phyloP scores from a whole-genome alignment of 306 rosid species.

The Parietaria judaica region DNA sequence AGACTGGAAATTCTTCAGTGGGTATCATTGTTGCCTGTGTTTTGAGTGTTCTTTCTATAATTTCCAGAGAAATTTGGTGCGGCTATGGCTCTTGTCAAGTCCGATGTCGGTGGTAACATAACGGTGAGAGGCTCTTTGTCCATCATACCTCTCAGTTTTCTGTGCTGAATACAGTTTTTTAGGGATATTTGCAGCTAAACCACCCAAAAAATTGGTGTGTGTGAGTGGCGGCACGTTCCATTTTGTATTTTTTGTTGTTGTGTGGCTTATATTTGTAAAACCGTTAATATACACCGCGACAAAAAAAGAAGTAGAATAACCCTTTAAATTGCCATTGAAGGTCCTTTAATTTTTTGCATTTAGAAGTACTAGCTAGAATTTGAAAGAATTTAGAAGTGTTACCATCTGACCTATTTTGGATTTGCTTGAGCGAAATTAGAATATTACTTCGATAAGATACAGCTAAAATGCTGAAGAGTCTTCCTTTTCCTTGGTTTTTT shows the following conservation, averaged over 20 bases:
- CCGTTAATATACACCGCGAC: too few relatives aligned
- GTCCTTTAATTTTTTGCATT: too few relatives aligned
- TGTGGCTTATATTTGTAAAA: too few relatives aligned
- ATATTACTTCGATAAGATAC: neutral
- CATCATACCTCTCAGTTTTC: neutral
- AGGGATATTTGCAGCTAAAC: too few relatives aligned
- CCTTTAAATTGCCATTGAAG: too few relatives aligned
- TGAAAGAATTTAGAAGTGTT: neutral
- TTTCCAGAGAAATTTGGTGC: conserved; percentile 91
- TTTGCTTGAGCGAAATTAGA: neutral
- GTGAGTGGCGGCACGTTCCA: too few relatives aligned
- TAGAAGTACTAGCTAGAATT: too few relatives aligned
- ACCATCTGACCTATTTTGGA: neutral
- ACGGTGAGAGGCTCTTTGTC: conserved; percentile 33
- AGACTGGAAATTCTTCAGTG: neutral
- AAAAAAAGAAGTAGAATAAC: too few relatives aligned
- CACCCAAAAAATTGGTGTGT: too few relatives aligned
- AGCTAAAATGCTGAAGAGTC: neutral
- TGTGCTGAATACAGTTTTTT: neutral
- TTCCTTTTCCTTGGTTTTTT: conserved; percentile 19
- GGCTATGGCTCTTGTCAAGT: conserved; percentile 79
- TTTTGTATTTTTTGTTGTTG: too few relatives aligned
- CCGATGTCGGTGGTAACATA: conserved; percentile 85
- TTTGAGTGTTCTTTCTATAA: conserved; percentile 9
- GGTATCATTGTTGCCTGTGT: neutral